Base-by-base conservation (phyloP, 495 filamentous ascomycete genomes). In the Aspergillus sclerotiicarbonarius region DNA sequence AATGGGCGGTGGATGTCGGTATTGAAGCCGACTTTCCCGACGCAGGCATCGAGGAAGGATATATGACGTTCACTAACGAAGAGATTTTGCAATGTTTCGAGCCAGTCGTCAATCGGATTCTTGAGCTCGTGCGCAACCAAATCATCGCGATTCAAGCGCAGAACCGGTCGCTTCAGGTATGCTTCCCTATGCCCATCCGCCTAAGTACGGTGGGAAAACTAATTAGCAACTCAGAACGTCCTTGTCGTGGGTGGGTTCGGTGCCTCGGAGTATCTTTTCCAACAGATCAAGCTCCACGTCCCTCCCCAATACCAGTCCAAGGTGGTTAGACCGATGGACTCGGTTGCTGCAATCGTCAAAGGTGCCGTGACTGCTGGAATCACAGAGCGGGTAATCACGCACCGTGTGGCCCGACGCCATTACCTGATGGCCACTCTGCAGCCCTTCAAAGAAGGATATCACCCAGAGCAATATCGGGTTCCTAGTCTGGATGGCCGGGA, bases 381-480 rank as follows among this genome's bases (percentile, higher is more conserved):
- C 65, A 96, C 92, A 1, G 95, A 98, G 69, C 87, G 92, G 57
- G 89, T 98, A 59, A 86, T 98, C 66, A 98, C 95, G 4, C 92
- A 93, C 62, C 94, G 94, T 81, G 90, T 98, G 55, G 94, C 94
- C n/a, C 89, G 94, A 73, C 87, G 94, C 37, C 94, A 98, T 74
- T 98, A 98, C 70, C 90, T 98, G 56, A 98, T 98, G 94, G 95
- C 94, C 43, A 98, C 94, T 0, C 83, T 98, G 16, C 93, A 98
- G 69, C 95, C 95, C 8, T 98, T 98, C 82, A 97, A 98, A 72
- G 92, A 98, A 70, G 94, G 94, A 16, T 96, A 98, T 71, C 94
- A 98, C 68, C 94, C 93, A 2, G 94, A 98, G 70, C 91, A 94
- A 57, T 98, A 98, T 75, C 91, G 94, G 61, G 95, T 98, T 13